Evolutionary conservation across 352 stramenopile species (phyloP).

Genomic region (Detonula confervacea): DNA sequence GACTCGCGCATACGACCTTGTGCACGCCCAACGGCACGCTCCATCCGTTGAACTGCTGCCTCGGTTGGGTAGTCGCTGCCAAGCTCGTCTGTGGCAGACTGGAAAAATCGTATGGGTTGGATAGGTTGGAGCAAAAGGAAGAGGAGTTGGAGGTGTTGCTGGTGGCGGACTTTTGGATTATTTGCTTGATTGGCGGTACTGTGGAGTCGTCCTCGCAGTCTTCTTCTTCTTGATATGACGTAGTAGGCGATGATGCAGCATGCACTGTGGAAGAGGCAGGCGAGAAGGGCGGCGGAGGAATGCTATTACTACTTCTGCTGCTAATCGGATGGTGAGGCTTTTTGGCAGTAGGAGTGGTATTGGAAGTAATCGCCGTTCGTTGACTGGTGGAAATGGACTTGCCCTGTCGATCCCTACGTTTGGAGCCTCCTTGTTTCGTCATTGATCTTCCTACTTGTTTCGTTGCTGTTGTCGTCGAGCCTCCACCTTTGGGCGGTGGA

Average conservation of each 20-base stretch:
- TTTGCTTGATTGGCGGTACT: not conserved
- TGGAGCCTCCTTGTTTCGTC: too few species aligned
- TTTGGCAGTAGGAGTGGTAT: not conserved
- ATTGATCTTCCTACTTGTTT: too few species aligned
- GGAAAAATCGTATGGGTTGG: not conserved
- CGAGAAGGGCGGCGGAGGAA: not conserved
- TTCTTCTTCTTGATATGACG: too few species aligned
- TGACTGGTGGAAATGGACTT: not conserved
- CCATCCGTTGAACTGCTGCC: conserved; percentile 42
- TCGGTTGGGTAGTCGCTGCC: not conserved
- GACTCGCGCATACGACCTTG: conserved; percentile 39
- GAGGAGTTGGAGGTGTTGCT: not conserved
- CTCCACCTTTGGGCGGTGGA: not conserved
- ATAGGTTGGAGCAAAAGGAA: conserved; percentile 2
- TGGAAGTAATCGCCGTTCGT: not conserved
- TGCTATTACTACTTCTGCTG: too few species aligned
- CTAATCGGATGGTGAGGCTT: too few species aligned
- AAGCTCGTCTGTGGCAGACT: not conserved
- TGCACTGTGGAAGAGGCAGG: not conserved
- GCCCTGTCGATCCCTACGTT: too few species aligned
- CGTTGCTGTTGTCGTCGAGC: too few species aligned
- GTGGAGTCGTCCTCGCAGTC: not conserved
- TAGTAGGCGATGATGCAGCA: too few species aligned
- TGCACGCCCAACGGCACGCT: conserved; percentile 39
- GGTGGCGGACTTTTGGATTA: not conserved